phyloP scores from a whole-genome alignment of 108 stramenopile species.

The Licmophora abbreviata region DNA sequence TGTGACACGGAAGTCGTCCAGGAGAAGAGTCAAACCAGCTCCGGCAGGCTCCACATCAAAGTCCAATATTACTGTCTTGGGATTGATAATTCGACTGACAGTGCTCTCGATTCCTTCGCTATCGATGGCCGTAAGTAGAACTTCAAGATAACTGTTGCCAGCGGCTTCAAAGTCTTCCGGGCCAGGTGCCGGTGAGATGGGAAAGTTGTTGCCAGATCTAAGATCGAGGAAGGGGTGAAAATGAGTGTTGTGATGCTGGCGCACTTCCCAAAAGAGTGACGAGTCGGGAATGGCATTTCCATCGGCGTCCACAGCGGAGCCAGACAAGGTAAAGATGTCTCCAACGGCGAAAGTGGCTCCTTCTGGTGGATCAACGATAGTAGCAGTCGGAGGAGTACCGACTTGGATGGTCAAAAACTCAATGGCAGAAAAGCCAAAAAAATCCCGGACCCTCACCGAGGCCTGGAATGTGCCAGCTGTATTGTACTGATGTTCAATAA shows the following conservation, averaged over 20 bases:
- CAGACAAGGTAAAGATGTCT: constrained; percentile 12
- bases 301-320: constrained; percentile 7
- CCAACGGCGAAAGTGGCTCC: constrained; percentile 21
- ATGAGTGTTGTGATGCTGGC: constrained; percentile 18
- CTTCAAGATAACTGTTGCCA: constrained; percentile 17
- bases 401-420: no score
- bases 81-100: constrained; percentile 6
- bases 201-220: constrained; percentile 13
- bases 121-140: constrained; percentile 21
- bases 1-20: constrained; percentile 11
- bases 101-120: constrained; percentile 11
- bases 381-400: constrained; percentile 6
- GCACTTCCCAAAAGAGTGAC: constrained; percentile 19
- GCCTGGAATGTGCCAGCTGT: constrained; percentile 5
- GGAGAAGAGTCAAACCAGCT: constrained; percentile 7
- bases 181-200: constrained; percentile 11
- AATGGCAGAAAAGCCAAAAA: no score
- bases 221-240: constrained; percentile 27
- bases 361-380: constrained; percentile 9
- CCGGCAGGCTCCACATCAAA: constrained; percentile 12
- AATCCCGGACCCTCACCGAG: no score
- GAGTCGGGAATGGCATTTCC: constrained; percentile 3
- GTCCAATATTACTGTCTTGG: constrained; percentile 7
- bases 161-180: constrained; percentile 28
- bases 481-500: not conserved